Percentiles rank a stretch among this genome's conserved stretches.
Conservation (phyloP, 371 early-diverging fungal species). For the Mucor sp. region DNA sequence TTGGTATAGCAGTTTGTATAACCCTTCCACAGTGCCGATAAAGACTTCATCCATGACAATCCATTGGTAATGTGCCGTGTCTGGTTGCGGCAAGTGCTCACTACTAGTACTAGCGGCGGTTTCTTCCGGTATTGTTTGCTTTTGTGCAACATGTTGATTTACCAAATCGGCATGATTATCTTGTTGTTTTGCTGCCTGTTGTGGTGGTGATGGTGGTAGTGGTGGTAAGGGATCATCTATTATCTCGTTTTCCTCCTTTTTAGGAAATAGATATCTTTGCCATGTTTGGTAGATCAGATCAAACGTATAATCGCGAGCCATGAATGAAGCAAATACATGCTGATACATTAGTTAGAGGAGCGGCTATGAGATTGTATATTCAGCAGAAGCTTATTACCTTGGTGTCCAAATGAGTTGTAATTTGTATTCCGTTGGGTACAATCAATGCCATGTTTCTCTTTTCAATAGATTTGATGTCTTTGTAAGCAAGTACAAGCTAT, state of each 20-base stretch:
- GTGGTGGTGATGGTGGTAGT: not conserved
- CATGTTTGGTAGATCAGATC: not conserved
- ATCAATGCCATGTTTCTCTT: no score
- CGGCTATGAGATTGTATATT: not conserved
- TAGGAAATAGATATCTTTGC: not conserved
- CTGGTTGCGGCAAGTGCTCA: not conserved
- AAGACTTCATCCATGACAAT: no score
- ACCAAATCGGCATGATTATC: not conserved
- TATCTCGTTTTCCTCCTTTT: not conserved
- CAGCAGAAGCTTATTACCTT: not conserved
- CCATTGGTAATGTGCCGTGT: no score
- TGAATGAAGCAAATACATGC: not conserved
- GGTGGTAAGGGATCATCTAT: not conserved
- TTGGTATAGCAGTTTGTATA: no score
- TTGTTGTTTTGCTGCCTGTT: not conserved
- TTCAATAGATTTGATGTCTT: no score
- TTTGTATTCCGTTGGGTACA: not conserved
- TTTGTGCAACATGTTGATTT: not conserved
- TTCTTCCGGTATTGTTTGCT: not conserved
- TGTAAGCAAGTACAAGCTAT: no score
- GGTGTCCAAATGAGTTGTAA: not conserved
- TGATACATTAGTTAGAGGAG: not conserved
- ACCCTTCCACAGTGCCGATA: no score
- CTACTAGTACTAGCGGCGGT: not conserved
- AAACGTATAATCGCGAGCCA: not conserved